A percentile compares a stretch with the other conserved stretches of the same genome.
These are phyloP conservation scores for Verticillium isaacii DNA, from an alignment of 2,329 filamentous ascomycete genomes.

Conservation along the genomic window DNA sequence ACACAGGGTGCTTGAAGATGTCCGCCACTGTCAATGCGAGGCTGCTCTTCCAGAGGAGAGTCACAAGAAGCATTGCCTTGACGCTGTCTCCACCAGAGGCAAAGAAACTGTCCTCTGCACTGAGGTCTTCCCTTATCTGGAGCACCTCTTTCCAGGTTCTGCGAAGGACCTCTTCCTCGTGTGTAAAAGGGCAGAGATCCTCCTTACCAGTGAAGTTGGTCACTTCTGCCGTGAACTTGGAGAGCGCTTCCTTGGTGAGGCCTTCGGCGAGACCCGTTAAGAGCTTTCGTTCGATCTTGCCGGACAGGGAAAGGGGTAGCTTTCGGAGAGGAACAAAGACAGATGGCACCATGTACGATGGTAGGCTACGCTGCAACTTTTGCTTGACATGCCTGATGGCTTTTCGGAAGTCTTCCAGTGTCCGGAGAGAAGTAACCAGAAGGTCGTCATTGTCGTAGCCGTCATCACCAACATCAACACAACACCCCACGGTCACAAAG, in stretches of 20 bases:
- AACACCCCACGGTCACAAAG: background rate
- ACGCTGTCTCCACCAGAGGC: slow-evolving; percentile 48
- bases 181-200: background rate
- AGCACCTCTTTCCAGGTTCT: slow-evolving; percentile 31
- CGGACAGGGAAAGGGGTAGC: slow-evolving; percentile 12
- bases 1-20: slow-evolving; percentile 10
- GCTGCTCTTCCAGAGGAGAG: background rate
- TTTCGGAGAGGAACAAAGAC: slow-evolving; percentile 8
- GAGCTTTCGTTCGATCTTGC: slow-evolving; percentile 15
- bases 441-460: background rate
- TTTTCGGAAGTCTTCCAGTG: background rate
- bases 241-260: background rate
- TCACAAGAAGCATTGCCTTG: slow-evolving; percentile 3
- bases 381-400: background rate
- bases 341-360: slow-evolving; percentile 17
- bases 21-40: slow-evolving; percentile 8
- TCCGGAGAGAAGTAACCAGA: background rate
- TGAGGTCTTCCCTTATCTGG: slow-evolving; percentile 34
- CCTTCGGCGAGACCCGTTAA: background rate
- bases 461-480: background rate
- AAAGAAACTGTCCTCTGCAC: slow-evolving; percentile 54
- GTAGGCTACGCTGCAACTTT: slow-evolving; percentile 7
- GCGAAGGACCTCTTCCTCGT: background rate
- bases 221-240: background rate
- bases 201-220: background rate